Evolutionary conservation across 2,329 filamentous ascomycete species (phyloP), one percentile per base, ranked within the genome.

Genomic region (Fusarium euwallaceae): DNA sequence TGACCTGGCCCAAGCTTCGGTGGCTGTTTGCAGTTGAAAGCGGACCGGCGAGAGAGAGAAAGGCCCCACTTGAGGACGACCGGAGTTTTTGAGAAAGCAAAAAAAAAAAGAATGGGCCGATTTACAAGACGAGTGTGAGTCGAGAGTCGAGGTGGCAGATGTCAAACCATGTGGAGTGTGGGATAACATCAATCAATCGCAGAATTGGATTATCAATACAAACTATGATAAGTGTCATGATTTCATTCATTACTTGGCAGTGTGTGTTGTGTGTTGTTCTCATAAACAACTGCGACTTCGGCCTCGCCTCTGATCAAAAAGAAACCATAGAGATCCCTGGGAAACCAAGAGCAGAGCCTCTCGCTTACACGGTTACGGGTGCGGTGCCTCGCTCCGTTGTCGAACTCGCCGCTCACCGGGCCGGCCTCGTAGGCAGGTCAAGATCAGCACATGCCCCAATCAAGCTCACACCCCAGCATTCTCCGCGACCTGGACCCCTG

Each of bases 91-190:
- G 43, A 48, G 43, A 48, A 34, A 36, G 32, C 29, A 14, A 6
- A 16, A 6, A 16, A 27, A 70, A 62, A 67, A 70, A 72, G 69
- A 48, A 58, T n/a, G 22, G 37, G 32, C 55, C 32, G 62, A 73
- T 62, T 29, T 37, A 34, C 8, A 55, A n/a, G 29, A n/a, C 24
- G 48, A 48, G 59, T 51, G 37, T 75, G 69, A 74, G 72, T 72
- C 68, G 72, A 75, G 69, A 74, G 72, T 72, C 68, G 72, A 75
- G 69, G 61, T 32, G 27, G 45, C 45, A 53, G 45, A 53, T 53
- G 45, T 53, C 22, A 51, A 51, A 51, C 6, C 22, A 51, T 51
- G 45, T 51, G 22, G 45, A 53, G 24, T 53, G 37, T 24, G 43
- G 24, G 34, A 9, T 43, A 20, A 24, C 2, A 29, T 29, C 27